Percentiles rank a stretch among this genome's conserved stretches.
These are phyloP conservation scores for Apophysomyces sp. DNA, from an alignment of 371 early-diverging fungal species.

Conservation along the genomic window DNA sequence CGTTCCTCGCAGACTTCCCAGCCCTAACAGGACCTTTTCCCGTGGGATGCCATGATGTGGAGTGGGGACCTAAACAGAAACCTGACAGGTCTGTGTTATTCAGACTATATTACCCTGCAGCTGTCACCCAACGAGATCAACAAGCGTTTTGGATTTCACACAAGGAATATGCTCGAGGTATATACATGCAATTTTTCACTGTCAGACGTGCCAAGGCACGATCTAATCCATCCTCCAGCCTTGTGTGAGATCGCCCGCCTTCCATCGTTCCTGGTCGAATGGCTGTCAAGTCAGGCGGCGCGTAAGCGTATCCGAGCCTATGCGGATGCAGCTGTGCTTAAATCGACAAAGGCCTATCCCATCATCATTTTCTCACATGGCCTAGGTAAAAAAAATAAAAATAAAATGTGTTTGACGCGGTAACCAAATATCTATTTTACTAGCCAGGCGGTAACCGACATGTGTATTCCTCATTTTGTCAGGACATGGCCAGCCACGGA, in stretches of 20 bases:
- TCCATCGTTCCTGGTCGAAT: constrained; percentile 12
- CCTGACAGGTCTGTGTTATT: constrained; percentile 4
- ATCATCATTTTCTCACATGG: constrained; percentile 43
- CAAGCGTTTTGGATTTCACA: constrained; percentile 15
- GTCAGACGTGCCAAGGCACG: background rate
- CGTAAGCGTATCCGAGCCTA: constrained; percentile 12
- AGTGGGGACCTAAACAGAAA: constrained; percentile 11
- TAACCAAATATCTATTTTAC: background rate
- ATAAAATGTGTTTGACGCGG: background rate
- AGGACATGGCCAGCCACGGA: constrained; percentile 50
- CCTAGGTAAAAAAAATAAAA: background rate
- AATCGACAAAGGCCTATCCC: constrained; percentile 16
- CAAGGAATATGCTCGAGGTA: constrained; percentile 15
- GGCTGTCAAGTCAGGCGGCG: constrained; percentile 13
- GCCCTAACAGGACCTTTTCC: constrained; percentile 23
- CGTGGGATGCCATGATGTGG: constrained; percentile 32
- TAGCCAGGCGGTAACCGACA: constrained; percentile 37
- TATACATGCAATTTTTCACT: background rate
- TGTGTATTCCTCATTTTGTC: constrained; percentile 46
- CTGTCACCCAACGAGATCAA: constrained; percentile 5
- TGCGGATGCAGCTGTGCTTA: constrained; percentile 5
- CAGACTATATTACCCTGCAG: constrained; percentile 24
- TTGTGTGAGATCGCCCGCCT: constrained; percentile 11
- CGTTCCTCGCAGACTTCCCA: constrained; percentile 23
- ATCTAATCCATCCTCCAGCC: background rate